Evolutionary conservation across 768 basidiomycete genomes (phyloP).

Genomic region (Suillus luteus): DNA sequence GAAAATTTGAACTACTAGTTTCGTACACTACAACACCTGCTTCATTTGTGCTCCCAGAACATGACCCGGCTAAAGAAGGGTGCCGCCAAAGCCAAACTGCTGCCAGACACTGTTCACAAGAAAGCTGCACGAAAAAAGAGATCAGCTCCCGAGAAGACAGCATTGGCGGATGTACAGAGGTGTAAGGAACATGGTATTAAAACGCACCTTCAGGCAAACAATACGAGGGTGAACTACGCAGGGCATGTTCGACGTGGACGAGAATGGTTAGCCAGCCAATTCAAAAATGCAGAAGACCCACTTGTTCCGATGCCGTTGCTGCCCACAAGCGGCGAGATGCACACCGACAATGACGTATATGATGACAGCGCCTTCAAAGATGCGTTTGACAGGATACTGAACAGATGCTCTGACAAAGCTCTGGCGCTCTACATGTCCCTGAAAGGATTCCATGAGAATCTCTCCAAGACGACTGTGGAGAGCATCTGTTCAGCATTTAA

Average conservation of each 20-base stretch:
- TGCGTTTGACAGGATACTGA: background rate
- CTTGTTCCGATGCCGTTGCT: background rate
- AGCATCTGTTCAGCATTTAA: conserved; percentile 13
- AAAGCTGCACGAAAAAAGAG: background rate
- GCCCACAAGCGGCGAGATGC: background rate
- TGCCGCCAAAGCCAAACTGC: background rate
- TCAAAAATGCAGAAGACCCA: background rate
- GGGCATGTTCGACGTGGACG: conserved; percentile 7
- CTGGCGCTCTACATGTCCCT: conserved; percentile 2
- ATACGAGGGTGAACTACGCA: background rate
- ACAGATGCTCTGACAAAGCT: conserved; percentile 3
- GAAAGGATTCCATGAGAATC: conserved; percentile 6
- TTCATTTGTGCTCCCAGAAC: background rate
- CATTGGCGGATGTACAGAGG: background rate
- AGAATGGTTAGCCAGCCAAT: conserved; percentile 10
- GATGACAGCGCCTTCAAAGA: background rate
- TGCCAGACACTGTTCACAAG: background rate
- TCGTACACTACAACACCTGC: background rate
- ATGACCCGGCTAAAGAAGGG: background rate
- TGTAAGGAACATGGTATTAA: conserved; percentile 8
- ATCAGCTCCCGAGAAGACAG: background rate
- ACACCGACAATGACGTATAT: background rate
- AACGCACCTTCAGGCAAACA: background rate
- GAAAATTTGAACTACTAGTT: background rate
- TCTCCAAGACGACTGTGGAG: conserved; percentile 3